Percentiles rank a stretch among this genome's conserved stretches.
Conservation (phyloP, 805 yeast species). For the Wickerhamiella cacticola region DNA sequence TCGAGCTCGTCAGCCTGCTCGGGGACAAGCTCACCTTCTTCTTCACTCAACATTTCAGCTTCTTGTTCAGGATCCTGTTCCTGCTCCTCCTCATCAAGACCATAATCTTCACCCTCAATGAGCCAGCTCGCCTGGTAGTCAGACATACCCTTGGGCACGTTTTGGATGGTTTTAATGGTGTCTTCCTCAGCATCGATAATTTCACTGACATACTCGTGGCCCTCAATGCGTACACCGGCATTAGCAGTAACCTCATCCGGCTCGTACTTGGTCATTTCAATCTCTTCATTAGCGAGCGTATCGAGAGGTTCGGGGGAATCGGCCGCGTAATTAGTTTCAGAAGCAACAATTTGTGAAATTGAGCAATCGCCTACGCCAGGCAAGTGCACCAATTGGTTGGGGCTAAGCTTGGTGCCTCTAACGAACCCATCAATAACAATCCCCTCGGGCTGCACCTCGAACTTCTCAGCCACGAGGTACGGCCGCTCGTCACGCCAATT, state of each 20-base stretch:
- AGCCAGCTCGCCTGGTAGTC: conserved; percentile 70
- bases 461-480: conserved; percentile 63
- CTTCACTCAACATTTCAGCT: conserved; percentile 38
- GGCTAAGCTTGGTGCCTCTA: conserved; percentile 61
- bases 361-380: conserved; percentile 88
- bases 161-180: conserved; percentile 27
- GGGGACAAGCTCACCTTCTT: conserved; percentile 21
- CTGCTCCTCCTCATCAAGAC: conserved; percentile 24
- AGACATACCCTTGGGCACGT: conserved; percentile 58
- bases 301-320: conserved; percentile 26
- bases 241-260: conserved; percentile 26
- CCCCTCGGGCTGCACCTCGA: conserved; percentile 33
- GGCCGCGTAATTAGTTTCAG: conserved; percentile 25
- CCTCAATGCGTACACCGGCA: conserved; percentile 45
- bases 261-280: conserved; percentile 24
- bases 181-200: conserved; percentile 27
- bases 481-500: conserved; percentile 93
- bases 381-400: conserved; percentile 67
- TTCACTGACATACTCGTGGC: conserved; percentile 38
- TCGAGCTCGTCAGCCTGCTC: conserved; percentile 46
- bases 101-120: conserved; percentile 35
- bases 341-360: conserved; percentile 47
- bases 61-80: conserved; percentile 30
- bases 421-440: conserved; percentile 69
- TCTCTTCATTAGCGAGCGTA: conserved; percentile 19